Conservation (phyloP, 169 alveolate genomes). For the Perkinsus marinus region DNA sequence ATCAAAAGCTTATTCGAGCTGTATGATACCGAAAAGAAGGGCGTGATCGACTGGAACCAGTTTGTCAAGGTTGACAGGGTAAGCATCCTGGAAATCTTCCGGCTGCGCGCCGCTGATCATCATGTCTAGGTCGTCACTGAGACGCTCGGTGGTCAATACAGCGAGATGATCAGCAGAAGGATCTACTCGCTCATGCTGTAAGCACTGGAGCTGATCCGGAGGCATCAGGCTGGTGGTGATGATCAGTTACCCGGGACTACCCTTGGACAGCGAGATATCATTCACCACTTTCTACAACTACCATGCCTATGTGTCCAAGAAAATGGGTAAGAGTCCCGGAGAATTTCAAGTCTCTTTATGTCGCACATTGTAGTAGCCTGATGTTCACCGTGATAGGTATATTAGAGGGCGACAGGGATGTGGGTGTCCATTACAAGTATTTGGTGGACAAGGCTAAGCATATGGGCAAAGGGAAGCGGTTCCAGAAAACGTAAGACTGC, state of each 20-base stretch:
- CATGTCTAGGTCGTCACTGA: conserved; percentile 18
- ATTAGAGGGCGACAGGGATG: conserved; percentile 11
- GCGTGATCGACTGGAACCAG: conserved; percentile 22
- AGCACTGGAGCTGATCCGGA: background rate
- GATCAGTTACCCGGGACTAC: conserved; percentile 18
- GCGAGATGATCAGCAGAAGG: conserved; percentile 30
- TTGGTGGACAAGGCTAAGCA: conserved; percentile 26
- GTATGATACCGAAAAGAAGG: conserved; percentile 21
- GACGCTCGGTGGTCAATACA: conserved; percentile 29
- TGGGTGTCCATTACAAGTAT: conserved; percentile 29
- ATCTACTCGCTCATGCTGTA: conserved; percentile 23
- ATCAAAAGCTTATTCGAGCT: conserved; percentile 24
- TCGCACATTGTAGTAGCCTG: too few relatives aligned
- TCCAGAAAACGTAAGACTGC: conserved; percentile 14
- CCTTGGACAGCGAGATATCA: conserved; percentile 26
- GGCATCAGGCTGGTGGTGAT: background rate
- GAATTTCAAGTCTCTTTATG: too few relatives aligned
- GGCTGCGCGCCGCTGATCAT: background rate
- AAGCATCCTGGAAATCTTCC: background rate
- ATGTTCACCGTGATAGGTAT: too few relatives aligned
- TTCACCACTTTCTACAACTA: conserved; percentile 30
- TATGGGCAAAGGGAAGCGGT: conserved; percentile 28
- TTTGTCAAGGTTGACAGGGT: conserved; percentile 25
- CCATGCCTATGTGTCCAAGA: conserved; percentile 5
- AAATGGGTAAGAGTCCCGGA: background rate